Evolutionary conservation across 2,329 filamentous ascomycete genomes (phyloP), one percentile per base, ranked within the genome.

Genomic region (Leptographium radiaticola): DNA sequence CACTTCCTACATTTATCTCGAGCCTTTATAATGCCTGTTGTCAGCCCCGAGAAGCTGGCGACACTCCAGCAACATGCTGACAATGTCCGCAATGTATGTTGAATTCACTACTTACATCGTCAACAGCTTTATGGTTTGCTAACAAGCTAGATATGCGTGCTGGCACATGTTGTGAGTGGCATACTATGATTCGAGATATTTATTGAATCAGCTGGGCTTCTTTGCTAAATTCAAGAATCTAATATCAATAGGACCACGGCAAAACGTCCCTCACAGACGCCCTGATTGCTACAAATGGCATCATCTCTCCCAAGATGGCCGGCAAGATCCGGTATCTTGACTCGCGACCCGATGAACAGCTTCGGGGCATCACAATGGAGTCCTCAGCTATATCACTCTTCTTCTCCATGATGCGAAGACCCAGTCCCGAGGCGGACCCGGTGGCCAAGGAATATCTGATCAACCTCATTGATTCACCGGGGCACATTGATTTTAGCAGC

Each of bases 291-390:
- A 97, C 93, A 60, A 98, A 98, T 79, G 93, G 93, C 72, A 97
- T 98, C 72, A 98, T 98, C 65, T 97, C 93, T 34, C 88, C 91
- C 54, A 97, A 97, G 67, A 77, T 97, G 64, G 93, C 93, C 54
- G 93, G 93, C 68, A 97, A 97, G 75, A 94, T 98, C 69, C 86
- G 93, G 60, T 98, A 97, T 65, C 82, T 98, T 56, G 93, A 98
- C 71, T 97, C 93, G 25, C 79, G 93, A 45, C 91, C 91, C 1
- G 93, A 98, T 69, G 93, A 98, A 68, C 93, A 98, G 70, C 79
- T 87, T 16, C 85, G 93, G 59, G 93, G 93, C 54, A 98, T 98
- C 65, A 98, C 93, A n/a, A 98, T 98, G 93, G 93, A 98, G 68
- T 97, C 93, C 0, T 97, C 91, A 7, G 93, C 93, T 58, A 98